Percentiles rank a stretch among this genome's conserved stretches.
Conservation (phyloP, 306 rosid species). For the Fagus sylvatica region DNA sequence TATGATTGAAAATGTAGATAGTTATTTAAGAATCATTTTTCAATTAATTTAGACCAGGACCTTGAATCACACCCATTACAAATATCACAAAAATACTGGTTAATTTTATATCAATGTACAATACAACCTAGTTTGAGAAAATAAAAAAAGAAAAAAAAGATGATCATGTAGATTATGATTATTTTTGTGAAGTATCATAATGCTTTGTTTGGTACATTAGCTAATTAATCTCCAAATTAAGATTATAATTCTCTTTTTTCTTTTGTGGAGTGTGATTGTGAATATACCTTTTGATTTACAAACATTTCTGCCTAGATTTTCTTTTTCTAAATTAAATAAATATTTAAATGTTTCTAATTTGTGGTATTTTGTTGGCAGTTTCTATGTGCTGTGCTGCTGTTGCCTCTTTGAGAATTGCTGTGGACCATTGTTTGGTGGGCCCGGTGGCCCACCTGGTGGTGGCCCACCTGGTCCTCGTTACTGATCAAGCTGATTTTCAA, state of each 20-base stretch:
- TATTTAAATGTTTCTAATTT: not conserved
- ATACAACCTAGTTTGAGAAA: not conserved
- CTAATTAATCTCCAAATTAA: no score
- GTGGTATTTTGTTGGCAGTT: constrained; percentile 24
- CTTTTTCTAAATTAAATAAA: no score
- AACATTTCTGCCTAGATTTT: no score
- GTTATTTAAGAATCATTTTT: no score
- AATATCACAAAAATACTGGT: not conserved
- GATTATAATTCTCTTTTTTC: not conserved
- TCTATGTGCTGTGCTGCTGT: constrained; percentile 57
- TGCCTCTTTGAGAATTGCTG: constrained; percentile 54
- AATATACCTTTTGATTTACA: no score
- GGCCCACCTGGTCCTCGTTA: constrained; percentile 29
- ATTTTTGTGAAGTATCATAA: no score
- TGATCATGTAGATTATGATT: no score
- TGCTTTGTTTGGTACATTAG: no score
- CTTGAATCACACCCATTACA: no score
- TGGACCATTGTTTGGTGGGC: constrained; percentile 54
- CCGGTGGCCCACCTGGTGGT: constrained; percentile 15
- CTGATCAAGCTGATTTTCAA: constrained; percentile 15
- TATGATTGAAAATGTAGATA: no score
- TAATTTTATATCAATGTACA: not conserved
- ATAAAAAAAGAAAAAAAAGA: not conserved
- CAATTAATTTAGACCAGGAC: no score
- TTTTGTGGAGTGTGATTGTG: not conserved